Base-by-base conservation (phyloP, 257 asterid genomes). In the Petrea volubilis region DNA sequence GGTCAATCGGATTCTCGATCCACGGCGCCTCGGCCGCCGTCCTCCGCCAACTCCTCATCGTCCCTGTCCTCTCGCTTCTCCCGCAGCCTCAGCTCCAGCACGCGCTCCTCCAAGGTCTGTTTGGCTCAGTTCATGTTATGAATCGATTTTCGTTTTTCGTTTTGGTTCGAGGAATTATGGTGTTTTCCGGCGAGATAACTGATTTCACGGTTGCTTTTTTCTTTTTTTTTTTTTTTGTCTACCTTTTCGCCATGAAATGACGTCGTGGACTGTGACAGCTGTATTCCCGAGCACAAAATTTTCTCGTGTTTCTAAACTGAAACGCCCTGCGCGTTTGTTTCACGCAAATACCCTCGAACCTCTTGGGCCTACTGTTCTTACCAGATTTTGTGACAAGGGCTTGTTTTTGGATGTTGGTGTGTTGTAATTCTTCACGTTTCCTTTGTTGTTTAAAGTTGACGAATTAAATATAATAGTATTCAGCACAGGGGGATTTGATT, bases 41-140 rank as follows among this genome's bases (percentile, higher is more conserved):
- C 70, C 31, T 60, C 74, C 13, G 10, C 56, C 64, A 51, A 31
- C 44, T 11, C 51, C 5, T 52, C 69, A 29, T 51, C 71, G 27
- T 77, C 75, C 9, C 41, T 65, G 36, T 73, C 74, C 3, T 62
- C 79, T 20, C 73, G 73, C 23, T 23, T 78, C 58, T 60, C 78
- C 13, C 68, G 74, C 29, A 73, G 78, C 51, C 20, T 72, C 67
- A 72, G 78, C 51, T 15, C 46, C 36, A 38, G 62, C 46, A 14
- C 57, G n/a, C 69, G 69, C 14, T 61, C 70, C 24, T 62, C 79
- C 9, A 68, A 78, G 82, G 82, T 78, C 15, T 24, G 72, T 60
- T 41, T 25, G 3, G 38, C 27, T 12, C 12, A 44, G 18, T 57
- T 27, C 23, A 41, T 7, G 4, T 4, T 17, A 15, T n/a, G 21